Conservation (phyloP, 2,329 filamentous ascomycete genomes). For the Venturia asperata region DNA sequence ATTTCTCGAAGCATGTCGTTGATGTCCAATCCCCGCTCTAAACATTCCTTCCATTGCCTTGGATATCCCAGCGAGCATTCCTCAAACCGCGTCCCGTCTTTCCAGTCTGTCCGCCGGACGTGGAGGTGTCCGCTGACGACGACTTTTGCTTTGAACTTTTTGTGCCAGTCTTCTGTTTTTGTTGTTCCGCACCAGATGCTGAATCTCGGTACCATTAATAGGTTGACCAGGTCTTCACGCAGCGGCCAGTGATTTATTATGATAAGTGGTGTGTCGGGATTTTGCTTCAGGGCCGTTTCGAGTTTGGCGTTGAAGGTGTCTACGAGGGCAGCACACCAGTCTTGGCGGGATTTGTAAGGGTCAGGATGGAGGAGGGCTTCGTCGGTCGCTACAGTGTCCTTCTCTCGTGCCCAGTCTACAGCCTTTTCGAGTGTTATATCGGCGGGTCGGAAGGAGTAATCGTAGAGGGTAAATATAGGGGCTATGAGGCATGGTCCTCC, state of each 20-base stretch:
- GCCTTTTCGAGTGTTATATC: conserved; percentile 44
- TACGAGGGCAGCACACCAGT: conserved; percentile 40
- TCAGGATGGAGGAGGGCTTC: conserved; percentile 41
- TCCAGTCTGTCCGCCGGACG: conserved; percentile 41
- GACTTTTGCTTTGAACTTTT: conserved; percentile 40
- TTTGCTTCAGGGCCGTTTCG: conserved; percentile 27
- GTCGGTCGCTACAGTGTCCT: conserved; percentile 41
- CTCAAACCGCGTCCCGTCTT: conserved; percentile 41
- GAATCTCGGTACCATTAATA: conserved; percentile 39
- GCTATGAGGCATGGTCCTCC: conserved; percentile 45
- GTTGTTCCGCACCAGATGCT: conserved; percentile 43
- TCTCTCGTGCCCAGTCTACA: conserved; percentile 40
- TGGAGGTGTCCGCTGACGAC: conserved; percentile 43
- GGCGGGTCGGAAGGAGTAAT: conserved; percentile 51
- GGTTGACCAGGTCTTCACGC: conserved; percentile 38
- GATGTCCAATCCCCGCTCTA: conserved; percentile 37
- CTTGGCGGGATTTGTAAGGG: conserved; percentile 38
- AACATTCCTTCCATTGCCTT: conserved; percentile 40
- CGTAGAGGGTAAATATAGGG: conserved; percentile 53
- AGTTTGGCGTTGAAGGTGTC: conserved; percentile 37
- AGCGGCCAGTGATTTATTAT: conserved; percentile 44
- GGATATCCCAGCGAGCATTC: conserved; percentile 44
- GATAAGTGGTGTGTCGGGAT: conserved; percentile 33
- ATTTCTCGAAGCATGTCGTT: conserved; percentile 42
- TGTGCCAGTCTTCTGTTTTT: conserved; percentile 42